Evolutionary conservation across 2,329 filamentous ascomycete species (phyloP).

Genomic region (Exophiala oligosperma): DNA sequence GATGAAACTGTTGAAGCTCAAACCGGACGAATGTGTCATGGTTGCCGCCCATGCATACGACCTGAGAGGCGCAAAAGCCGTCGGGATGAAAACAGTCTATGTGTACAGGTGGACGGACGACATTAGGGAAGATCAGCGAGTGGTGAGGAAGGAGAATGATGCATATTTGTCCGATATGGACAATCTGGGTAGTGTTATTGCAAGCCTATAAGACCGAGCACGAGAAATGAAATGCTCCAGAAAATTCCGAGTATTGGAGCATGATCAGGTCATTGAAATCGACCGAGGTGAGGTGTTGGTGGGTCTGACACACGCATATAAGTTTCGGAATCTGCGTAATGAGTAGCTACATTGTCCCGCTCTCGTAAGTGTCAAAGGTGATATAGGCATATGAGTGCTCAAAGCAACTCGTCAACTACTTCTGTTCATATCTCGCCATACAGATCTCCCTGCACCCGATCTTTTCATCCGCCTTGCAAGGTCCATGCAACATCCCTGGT

Average conservation of each 20-base stretch:
- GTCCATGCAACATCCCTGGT: slow-evolving; percentile 8
- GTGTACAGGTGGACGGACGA: slow-evolving; percentile 1
- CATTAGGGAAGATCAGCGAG: background rate
- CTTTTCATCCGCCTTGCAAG: slow-evolving; percentile 6
- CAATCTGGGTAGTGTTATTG: background rate
- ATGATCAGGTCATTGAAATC: background rate
- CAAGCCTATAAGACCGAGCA: background rate
- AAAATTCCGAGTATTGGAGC: too few relatives aligned
- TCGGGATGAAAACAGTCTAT: background rate
- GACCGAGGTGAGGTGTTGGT: background rate
- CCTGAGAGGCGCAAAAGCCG: background rate
- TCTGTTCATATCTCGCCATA: slow-evolving; percentile 7
- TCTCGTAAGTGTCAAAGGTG: too few relatives aligned
- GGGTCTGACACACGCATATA: background rate
- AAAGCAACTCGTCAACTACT: background rate
- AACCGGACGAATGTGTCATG: background rate
- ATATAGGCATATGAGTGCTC: background rate
- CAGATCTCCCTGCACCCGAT: slow-evolving; percentile 3
- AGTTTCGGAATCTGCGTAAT: too few relatives aligned
- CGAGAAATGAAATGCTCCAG: too few relatives aligned
- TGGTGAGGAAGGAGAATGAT: background rate
- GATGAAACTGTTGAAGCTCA: background rate
- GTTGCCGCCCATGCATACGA: background rate
- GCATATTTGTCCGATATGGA: background rate
- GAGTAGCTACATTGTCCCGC: too few relatives aligned